phyloP scores from a whole-genome alignment of 2,329 filamentous ascomycete species.

The Pseudocercospora vitis region DNA sequence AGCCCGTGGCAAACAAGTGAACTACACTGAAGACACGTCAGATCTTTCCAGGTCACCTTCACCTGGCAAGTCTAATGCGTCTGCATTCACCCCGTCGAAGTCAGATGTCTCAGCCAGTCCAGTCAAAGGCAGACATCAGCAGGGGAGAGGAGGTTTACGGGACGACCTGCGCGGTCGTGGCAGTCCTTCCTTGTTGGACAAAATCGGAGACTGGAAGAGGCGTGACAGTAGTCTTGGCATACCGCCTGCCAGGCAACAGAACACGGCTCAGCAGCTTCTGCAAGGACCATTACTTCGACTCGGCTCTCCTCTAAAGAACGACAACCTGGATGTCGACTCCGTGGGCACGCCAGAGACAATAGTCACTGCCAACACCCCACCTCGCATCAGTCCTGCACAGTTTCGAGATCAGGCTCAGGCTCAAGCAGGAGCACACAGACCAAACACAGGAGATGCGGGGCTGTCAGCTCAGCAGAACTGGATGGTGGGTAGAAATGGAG shows the following conservation, averaged over 20 bases:
- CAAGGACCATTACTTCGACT: background rate
- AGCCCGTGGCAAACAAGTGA: slow-evolving; percentile 21
- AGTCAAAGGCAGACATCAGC: slow-evolving; percentile 1
- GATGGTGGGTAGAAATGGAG: background rate
- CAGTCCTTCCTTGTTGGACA: slow-evolving; percentile 14
- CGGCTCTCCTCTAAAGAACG: slow-evolving; percentile 3
- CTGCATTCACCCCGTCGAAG: slow-evolving; percentile 19
- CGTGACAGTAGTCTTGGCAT: slow-evolving; percentile 4
- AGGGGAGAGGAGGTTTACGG: slow-evolving; percentile 1
- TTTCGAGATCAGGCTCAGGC: background rate
- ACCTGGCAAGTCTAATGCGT: slow-evolving; percentile 21
- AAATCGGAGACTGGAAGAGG: slow-evolving; percentile 19
- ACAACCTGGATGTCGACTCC: background rate
- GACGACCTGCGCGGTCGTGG: background rate
- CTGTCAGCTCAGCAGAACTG: background rate
- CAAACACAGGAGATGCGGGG: background rate
- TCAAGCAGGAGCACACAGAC: background rate
- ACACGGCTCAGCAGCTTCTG: background rate
- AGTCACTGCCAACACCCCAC: background rate
- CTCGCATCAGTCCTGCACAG: background rate
- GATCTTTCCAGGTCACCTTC: slow-evolving; percentile 16
- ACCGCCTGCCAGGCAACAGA: slow-evolving; percentile 1
- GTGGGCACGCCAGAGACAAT: background rate
- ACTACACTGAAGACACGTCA: slow-evolving; percentile 22
- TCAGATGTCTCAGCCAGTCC: slow-evolving; percentile 12